Conservation (phyloP, 2,329 filamentous ascomycete genomes). For the Teratosphaeria viscida region DNA sequence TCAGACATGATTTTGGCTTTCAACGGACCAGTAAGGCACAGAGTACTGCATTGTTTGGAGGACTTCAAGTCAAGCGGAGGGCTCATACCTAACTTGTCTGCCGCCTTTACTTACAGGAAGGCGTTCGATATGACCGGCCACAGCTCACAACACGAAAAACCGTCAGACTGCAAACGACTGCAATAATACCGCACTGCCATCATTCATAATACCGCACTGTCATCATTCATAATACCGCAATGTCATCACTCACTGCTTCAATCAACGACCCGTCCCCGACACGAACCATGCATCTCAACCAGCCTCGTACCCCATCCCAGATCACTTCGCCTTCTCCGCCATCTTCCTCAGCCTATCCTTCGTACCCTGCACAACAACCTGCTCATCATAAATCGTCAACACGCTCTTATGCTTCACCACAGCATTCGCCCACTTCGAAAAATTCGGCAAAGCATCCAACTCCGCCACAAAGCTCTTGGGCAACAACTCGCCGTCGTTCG, state of each 20-base stretch:
- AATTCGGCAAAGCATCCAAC: constrained; percentile 49
- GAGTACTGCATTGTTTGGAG: neutral
- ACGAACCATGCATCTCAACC: neutral
- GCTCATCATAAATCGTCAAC: constrained; percentile 50
- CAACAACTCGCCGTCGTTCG: constrained; percentile 45
- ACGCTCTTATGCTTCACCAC: constrained; percentile 46
- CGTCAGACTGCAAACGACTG: neutral
- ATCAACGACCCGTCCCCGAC: too few species aligned
- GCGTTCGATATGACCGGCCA: neutral
- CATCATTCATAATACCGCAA: neutral
- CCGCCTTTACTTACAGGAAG: neutral
- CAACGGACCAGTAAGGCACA: neutral
- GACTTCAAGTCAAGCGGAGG: neutral
- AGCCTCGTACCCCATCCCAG: neutral
- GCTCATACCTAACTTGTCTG: neutral
- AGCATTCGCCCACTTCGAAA: constrained; percentile 21
- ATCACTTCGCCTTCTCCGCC: constrained; percentile 7
- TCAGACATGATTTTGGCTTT: neutral
- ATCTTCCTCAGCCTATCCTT: constrained; percentile 33
- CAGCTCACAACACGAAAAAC: neutral
- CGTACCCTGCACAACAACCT: constrained; percentile 29
- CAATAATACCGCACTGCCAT: neutral
- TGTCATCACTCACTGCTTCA: neutral
- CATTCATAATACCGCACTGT: neutral
- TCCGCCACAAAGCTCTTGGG: constrained; percentile 39